Evolutionary conservation across 2,329 filamentous ascomycete genomes (phyloP).

Genomic region (Trematosphaeria pertusa): DNA sequence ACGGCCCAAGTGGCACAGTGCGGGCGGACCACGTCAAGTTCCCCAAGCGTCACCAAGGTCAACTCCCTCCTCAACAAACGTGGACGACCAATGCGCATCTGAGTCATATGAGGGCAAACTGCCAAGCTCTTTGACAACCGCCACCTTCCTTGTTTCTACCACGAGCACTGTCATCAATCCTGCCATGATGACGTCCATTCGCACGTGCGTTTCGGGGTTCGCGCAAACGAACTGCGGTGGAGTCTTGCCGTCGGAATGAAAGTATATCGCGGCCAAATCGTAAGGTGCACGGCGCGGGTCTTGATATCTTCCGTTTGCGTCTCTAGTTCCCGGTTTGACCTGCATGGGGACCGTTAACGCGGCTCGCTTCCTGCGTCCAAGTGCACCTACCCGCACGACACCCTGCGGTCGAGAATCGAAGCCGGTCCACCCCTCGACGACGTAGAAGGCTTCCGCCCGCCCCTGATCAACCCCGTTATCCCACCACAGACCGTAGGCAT

Average conservation of each 20-base stretch:
- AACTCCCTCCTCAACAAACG: constrained; percentile 1
- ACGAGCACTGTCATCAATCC: constrained; percentile 11
- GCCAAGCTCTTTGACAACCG: constrained; percentile 8
- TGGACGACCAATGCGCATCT: constrained; percentile 4
- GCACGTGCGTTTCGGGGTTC: constrained; percentile 7
- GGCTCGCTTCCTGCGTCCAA: background rate
- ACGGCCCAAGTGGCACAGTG: no score
- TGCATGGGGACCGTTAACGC: background rate
- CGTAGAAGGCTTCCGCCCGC: constrained; percentile 7
- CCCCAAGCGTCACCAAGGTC: constrained; percentile 7
- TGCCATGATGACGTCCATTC: constrained; percentile 10
- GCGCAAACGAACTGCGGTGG: constrained; percentile 14
- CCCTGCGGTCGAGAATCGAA: constrained; percentile 9
- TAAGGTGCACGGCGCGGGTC: constrained; percentile 5
- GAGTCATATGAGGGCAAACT: constrained; percentile 11
- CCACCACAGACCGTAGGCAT: constrained; percentile 13
- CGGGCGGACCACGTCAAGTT: no score
- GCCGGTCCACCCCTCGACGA: constrained; percentile 8
- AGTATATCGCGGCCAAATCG: constrained; percentile 10
- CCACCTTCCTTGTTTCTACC: constrained; percentile 9
- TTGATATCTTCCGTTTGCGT: constrained; percentile 5
- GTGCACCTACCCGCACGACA: constrained; percentile 4
- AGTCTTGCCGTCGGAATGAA: constrained; percentile 11
- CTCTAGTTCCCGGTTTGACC: constrained; percentile 7
- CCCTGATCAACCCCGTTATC: constrained; percentile 7